Percentiles rank a stretch among this genome's conserved stretches.
Evolutionary conservation across 139 green algal genomes (phyloP).

Genomic region (Microglena sp.): DNA sequence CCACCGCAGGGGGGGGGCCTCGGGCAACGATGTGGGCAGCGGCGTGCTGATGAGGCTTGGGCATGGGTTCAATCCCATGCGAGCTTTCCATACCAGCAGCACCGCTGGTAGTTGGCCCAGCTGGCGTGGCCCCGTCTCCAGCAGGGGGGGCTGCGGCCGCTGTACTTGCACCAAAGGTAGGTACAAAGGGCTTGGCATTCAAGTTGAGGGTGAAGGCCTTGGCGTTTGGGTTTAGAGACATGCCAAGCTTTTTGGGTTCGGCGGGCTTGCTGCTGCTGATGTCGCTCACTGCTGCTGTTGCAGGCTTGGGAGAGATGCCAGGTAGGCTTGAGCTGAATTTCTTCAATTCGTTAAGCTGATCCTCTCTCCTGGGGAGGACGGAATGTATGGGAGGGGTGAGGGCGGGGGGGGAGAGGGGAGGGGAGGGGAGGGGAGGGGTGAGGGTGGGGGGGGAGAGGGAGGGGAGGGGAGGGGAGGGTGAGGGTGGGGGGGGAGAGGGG

Average conservation of each 20-base stretch:
- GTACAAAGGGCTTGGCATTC: constrained; percentile 49
- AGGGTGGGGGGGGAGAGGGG: too few species aligned
- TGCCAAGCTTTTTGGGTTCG: constrained; percentile 15
- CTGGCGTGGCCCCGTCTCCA: background rate
- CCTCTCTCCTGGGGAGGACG: constrained; percentile 1
- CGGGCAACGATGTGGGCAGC: background rate
- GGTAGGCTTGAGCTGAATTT: too few species aligned
- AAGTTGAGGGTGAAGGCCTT: constrained; percentile 52
- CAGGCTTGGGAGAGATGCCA: too few species aligned
- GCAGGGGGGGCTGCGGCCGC: background rate
- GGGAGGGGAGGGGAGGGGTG: too few species aligned
- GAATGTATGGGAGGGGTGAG: background rate
- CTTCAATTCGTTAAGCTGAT: too few species aligned
- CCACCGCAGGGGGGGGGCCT: background rate
- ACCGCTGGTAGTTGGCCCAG: background rate
- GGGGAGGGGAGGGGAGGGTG: too few species aligned
- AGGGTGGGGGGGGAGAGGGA: too few species aligned
- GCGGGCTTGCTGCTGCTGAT: background rate
- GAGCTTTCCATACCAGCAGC: background rate
- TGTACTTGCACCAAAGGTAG: background rate
- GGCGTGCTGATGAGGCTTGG: too few species aligned
- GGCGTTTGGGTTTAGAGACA: constrained; percentile 42
- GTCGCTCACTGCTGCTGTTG: constrained; percentile 3
- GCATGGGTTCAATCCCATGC: too few species aligned
- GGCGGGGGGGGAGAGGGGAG: background rate